These are phyloP conservation scores for Penicillium bovifimosum DNA, from an alignment of 495 filamentous ascomycete genomes.

Conservation along the genomic window DNA sequence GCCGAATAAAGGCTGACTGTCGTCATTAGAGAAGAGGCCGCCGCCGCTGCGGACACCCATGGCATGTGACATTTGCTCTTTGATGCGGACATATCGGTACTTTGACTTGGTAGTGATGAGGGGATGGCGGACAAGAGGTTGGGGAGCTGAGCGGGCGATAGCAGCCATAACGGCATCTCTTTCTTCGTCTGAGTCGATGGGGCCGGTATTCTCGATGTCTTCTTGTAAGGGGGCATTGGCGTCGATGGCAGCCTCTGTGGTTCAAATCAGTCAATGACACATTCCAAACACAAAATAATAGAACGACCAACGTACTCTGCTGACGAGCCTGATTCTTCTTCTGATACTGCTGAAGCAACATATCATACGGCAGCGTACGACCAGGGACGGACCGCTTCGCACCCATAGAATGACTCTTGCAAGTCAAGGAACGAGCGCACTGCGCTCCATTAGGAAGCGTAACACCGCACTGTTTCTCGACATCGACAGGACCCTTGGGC, in stretches of 20 bases:
- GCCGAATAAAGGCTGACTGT: constrained; percentile 26
- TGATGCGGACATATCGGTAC: constrained; percentile 79
- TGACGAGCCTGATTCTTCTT: constrained; percentile 98
- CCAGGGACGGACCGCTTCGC: constrained; percentile 89
- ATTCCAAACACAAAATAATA: not conserved
- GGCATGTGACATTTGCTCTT: constrained; percentile 80
- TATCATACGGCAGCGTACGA: constrained; percentile 87
- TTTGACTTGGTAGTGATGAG: constrained; percentile 62
- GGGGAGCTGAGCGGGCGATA: constrained; percentile 66
- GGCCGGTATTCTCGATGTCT: constrained; percentile 65
- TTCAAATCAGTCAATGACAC: not conserved
- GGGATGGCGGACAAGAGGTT: constrained; percentile 63
- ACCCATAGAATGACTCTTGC: constrained; percentile 96
- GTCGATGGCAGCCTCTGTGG: constrained; percentile 80
- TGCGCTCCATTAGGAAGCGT: constrained; percentile 75
- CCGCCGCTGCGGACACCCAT: constrained; percentile 46
- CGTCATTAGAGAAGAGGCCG: constrained; percentile 41
- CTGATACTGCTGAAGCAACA: constrained; percentile 88
- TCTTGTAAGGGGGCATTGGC: constrained; percentile 89
- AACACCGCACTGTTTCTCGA: constrained; percentile 96
- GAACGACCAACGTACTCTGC: constrained; percentile 60
- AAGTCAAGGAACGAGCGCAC: constrained; percentile 88
- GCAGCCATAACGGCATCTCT: constrained; percentile 81
- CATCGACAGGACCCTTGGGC: constrained; percentile 93
- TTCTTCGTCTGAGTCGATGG: constrained; percentile 92